Evolutionary conservation across 179 eudicot genomes (phyloP), one percentile per base, ranked within the genome.

Genomic region (Silene vulgaris): DNA sequence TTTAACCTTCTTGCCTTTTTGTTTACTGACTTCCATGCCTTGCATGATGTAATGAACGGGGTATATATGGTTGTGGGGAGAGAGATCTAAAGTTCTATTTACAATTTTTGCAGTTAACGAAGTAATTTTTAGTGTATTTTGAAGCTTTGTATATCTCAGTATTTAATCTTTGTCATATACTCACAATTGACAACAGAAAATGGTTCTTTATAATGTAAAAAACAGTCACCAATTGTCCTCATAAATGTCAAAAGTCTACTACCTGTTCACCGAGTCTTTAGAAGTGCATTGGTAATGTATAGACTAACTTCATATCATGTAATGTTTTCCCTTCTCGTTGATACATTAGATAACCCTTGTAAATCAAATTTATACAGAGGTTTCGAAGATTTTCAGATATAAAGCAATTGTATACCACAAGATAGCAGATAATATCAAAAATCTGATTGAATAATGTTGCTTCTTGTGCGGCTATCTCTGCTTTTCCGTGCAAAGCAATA

Each of bases 341-440:
- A 45, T 70, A 5, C 28, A 21, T 21, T 13, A 48, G n/a, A 12
- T 70, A 9, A 12, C 30, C 20, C 57, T 70, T 48, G 28, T 70
- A 5, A 48, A 23, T 14, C 12, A 50, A 70, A 13, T n/a, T 45
- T 26, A 5, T 50, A 50, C 60, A 48, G 19, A 69, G 26, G 37
- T 21, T 16, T 12, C 14, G 4, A 70, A 70, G 32, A 23, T 50
- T 14, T 70, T 16, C 11, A 23, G 35, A 30, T 50, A 50, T 45
- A 30, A 56, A 45, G 28, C 48, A 30, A 16, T 66, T 30, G 70
- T 35, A 30, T 14, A 32, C 48, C 32, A 30, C 7, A 64, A 26
- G 48, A 66, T 66, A 37, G 14, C 13, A 66, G 40, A 65, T 65
- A 65, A 30, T 66, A 66, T 35, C n/a, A 66, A 66, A 19, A n/a